Conservation (phyloP, 1,139 yeast species). For the Chernovozyma sophiae-reginae region DNA sequence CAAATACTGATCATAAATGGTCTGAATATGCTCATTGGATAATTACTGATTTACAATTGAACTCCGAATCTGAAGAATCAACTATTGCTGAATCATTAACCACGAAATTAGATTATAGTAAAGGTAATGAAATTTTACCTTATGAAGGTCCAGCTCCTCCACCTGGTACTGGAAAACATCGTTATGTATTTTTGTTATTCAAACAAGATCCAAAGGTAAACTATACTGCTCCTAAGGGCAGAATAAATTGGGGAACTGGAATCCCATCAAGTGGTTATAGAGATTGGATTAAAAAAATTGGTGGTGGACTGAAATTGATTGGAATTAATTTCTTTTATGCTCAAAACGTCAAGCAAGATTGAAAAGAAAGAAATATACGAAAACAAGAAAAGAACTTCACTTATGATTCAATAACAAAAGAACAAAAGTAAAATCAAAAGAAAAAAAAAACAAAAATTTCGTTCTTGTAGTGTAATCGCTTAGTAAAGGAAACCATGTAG, state of each 20-base stretch:
- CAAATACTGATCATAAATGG: slow-evolving; percentile 78
- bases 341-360: slow-evolving; percentile 48
- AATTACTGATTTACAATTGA: slow-evolving; percentile 56
- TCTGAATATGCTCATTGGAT: slow-evolving; percentile 83
- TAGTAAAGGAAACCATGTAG: no score
- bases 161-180: slow-evolving; percentile 73
- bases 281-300: slow-evolving; percentile 64
- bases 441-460: no score
- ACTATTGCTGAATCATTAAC: slow-evolving; percentile 26
- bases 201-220: slow-evolving; percentile 51
- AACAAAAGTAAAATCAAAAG: no score
- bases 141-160: slow-evolving; percentile 88
- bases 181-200: slow-evolving; percentile 72
- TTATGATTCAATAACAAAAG: no score
- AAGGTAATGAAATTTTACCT: slow-evolving; percentile 32
- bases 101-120: slow-evolving; percentile 33
- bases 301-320: slow-evolving; percentile 57
- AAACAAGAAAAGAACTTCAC: no score
- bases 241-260: slow-evolving; percentile 86
- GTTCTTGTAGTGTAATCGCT: no score
- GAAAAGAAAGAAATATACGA: no score
- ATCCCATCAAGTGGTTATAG: slow-evolving; percentile 70
- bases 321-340: slow-evolving; percentile 81
- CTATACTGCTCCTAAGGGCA: slow-evolving; percentile 45
- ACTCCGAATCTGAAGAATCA: slow-evolving; percentile 23